These are phyloP conservation scores for Phylloporus rhodoxanthus DNA, from an alignment of 768 basidiomycete genomes.

Conservation along the genomic window DNA sequence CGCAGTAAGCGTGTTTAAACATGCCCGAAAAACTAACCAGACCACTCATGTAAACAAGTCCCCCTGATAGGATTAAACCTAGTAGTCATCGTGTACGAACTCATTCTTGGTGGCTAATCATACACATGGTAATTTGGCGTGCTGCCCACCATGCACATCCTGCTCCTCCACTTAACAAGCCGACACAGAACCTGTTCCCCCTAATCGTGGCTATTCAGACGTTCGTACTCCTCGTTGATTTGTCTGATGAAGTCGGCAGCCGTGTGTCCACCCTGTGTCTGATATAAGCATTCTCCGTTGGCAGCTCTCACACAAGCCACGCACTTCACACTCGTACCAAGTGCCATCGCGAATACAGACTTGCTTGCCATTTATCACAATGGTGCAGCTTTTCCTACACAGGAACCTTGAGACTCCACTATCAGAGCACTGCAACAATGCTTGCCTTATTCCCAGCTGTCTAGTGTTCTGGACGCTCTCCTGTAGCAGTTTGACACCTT, in stretches of 20 bases:
- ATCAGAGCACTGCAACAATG: constrained; percentile 5
- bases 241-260: constrained; percentile 68
- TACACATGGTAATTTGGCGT: constrained; percentile 14
- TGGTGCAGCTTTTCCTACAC: constrained; percentile 77
- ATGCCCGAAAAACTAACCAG: constrained; percentile 9
- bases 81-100: constrained; percentile 80
- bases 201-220: constrained; percentile 44
- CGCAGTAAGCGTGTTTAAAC: constrained; percentile 64
- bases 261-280: constrained; percentile 62
- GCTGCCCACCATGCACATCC: constrained; percentile 11
- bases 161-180: constrained; percentile 12
- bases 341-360: constrained; percentile 72
- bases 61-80: constrained; percentile 87
- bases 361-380: constrained; percentile 62
- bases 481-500: constrained; percentile 60
- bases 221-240: constrained; percentile 68
- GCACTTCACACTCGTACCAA: constrained; percentile 78
- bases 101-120: constrained; percentile 54
- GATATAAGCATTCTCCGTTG: constrained; percentile 25
- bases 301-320: constrained; percentile 19
- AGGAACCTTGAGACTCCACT: constrained; percentile 6
- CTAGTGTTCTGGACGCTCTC: constrained; percentile 46
- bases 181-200: constrained; percentile 9
- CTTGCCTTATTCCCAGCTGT: constrained; percentile 54
- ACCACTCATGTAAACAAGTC: constrained; percentile 47